These are phyloP conservation scores for Fraxinus quadrangulata DNA, from an alignment of 257 asterid genomes.

Conservation along the genomic window DNA sequence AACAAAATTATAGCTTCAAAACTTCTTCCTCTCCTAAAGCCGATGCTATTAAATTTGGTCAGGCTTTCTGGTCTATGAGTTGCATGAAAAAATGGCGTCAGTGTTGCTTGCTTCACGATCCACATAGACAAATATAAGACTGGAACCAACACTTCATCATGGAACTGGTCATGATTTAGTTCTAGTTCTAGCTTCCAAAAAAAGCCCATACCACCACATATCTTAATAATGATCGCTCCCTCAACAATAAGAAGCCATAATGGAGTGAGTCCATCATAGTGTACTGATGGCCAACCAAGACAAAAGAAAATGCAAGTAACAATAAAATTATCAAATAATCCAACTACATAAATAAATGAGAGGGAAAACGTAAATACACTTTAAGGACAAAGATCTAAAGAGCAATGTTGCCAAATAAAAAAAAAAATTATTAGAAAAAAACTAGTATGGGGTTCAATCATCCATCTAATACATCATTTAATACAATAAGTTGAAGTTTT, in stretches of 20 bases:
- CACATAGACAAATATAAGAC: background rate
- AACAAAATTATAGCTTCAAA: background rate
- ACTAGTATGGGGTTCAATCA: background rate
- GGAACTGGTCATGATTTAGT: background rate
- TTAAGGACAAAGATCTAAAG: background rate
- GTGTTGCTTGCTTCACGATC: background rate
- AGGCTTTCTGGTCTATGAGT: background rate
- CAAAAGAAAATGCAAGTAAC: background rate
- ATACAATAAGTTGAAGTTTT: background rate
- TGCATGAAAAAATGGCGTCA: background rate
- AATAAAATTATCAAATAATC: background rate
- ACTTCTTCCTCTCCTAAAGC: background rate
- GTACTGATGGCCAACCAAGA: background rate
- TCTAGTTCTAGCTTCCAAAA: background rate
- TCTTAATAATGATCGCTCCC: background rate
- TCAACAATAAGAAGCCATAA: background rate
- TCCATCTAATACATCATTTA: background rate
- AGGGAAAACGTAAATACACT: background rate
- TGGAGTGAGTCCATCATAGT: background rate
- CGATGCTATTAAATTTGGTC: background rate
- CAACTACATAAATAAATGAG: background rate
- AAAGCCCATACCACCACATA: background rate
- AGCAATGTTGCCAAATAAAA: background rate
- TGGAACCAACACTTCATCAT: background rate
- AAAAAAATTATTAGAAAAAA: background rate